phyloP scores from a whole-genome alignment of 2,329 filamentous ascomycete species.

The Arthrocladium fulminans region DNA sequence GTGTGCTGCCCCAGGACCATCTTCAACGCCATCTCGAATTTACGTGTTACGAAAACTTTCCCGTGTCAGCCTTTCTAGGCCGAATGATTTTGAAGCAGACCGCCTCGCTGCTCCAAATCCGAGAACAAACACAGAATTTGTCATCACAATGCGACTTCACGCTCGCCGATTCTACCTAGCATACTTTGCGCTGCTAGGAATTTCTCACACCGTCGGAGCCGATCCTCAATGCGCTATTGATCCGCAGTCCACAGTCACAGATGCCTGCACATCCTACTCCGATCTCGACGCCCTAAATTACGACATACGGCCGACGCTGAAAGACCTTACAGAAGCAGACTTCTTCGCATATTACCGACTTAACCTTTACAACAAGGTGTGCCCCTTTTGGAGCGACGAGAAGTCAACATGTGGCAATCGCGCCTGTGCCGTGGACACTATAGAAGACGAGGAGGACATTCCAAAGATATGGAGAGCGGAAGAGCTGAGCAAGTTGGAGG shows the following conservation, averaged over 20 bases:
- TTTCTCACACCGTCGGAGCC: constrained; percentile 13
- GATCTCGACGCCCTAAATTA: constrained; percentile 79
- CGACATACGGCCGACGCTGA: constrained; percentile 64
- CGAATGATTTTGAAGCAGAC: background rate
- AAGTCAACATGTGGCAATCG: constrained; percentile 94
- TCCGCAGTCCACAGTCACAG: constrained; percentile 77
- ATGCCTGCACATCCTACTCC: constrained; percentile 88
- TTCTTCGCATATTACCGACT: constrained; percentile 98
- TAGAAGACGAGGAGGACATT: constrained; percentile 92
- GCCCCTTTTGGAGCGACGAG: constrained; percentile 92
- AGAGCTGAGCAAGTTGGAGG: constrained; percentile 84
- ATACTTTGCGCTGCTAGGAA: constrained; percentile 16
- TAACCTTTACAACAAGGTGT: constrained; percentile 88
- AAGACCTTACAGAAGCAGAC: constrained; percentile 79
- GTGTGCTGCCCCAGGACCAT: too few relatives aligned
- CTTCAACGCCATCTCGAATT: too few relatives aligned
- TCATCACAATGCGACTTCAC: constrained; percentile 1
- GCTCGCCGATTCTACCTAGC: constrained; percentile 16
- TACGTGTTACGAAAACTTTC: too few relatives aligned
- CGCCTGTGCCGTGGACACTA: constrained; percentile 86
- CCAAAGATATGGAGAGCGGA: constrained; percentile 84
- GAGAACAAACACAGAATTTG: background rate
- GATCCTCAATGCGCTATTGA: constrained; percentile 48
- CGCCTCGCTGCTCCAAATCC: background rate
- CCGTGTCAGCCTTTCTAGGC: too few relatives aligned